Percentiles rank a stretch among this genome's conserved stretches.
Conservation (phyloP, 2,329 filamentous ascomycete genomes). For the Anthostomella pinea region DNA sequence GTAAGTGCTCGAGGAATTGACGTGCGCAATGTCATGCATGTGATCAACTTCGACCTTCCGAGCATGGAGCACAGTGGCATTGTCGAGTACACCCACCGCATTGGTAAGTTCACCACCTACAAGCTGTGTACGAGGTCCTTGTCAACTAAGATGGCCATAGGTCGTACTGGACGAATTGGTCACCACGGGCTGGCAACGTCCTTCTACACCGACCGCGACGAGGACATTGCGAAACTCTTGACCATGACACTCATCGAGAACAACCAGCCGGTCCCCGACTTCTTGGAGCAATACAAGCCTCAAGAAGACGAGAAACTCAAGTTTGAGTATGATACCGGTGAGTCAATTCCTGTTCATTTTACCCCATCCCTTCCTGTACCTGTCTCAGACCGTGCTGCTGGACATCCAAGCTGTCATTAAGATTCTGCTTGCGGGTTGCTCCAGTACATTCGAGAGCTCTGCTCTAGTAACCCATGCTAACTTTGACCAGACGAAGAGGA, state of each 20-base stretch:
- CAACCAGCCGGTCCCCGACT: constrained; percentile 76
- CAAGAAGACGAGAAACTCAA: constrained; percentile 51
- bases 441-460: no score
- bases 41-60: constrained; percentile 92
- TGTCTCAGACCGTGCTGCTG: no score
- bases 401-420: no score
- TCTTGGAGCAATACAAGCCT: constrained; percentile 65
- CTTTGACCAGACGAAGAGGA: no score
- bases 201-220: constrained; percentile 79
- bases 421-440: no score
- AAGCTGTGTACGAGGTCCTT: constrained; percentile 2
- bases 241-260: constrained; percentile 81
- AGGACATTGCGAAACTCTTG: constrained; percentile 68
- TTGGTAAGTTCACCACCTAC: constrained; percentile 59
- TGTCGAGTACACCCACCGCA: constrained; percentile 89
- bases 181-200: constrained; percentile 83
- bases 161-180: constrained; percentile 91
- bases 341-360: no score
- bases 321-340: constrained; percentile 56
- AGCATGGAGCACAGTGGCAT: constrained; percentile 76
- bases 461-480: no score
- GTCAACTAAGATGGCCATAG: constrained; percentile 40
- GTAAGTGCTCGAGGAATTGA: constrained; percentile 87
- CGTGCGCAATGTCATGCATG: constrained; percentile 79
- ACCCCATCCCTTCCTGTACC: no score